Conservation (phyloP, 768 basidiomycete genomes). For the Exsudoporus frostii region DNA sequence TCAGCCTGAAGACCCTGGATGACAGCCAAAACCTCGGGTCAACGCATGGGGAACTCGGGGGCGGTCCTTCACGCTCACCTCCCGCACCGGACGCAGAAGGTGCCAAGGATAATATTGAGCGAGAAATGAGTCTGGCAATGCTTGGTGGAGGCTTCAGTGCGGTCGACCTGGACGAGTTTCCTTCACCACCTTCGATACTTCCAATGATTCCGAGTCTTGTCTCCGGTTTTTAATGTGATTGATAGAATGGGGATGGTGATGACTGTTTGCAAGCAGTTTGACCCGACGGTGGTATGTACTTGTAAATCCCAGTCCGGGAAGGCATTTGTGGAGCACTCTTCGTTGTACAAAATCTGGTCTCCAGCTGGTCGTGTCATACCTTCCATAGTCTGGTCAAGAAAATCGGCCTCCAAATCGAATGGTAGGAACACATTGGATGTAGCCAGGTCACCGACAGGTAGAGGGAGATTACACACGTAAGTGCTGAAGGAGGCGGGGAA, state of each 20-base stretch:
- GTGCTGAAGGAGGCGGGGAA: too few species aligned
- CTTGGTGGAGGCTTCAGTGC: conserved; percentile 38
- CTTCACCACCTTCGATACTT: conserved; percentile 38
- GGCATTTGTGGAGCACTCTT: background rate
- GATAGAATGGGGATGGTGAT: background rate
- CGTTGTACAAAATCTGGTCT: background rate
- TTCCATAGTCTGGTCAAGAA: background rate
- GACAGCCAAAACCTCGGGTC: conserved; percentile 1
- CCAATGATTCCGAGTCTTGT: conserved; percentile 31
- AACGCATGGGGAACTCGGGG: background rate
- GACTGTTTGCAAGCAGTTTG: background rate
- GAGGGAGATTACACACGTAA: background rate
- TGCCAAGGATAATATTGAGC: conserved; percentile 12
- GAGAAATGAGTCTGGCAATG: conserved; percentile 23
- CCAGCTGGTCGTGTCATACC: background rate
- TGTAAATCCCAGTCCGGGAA: background rate
- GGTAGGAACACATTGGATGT: background rate
- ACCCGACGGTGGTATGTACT: background rate
- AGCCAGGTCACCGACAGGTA: background rate
- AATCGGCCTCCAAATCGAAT: background rate
- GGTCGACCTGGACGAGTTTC: conserved; percentile 46
- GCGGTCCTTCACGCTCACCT: conserved; percentile 3
- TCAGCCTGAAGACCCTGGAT: conserved; percentile 18
- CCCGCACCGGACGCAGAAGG: background rate
- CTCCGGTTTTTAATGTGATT: conserved; percentile 21